A percentile compares a stretch with the other conserved stretches of the same genome.
Evolutionary conservation across 2,329 filamentous ascomycete species (phyloP).

Genomic region (Aspergillus ochraceoroseus): DNA sequence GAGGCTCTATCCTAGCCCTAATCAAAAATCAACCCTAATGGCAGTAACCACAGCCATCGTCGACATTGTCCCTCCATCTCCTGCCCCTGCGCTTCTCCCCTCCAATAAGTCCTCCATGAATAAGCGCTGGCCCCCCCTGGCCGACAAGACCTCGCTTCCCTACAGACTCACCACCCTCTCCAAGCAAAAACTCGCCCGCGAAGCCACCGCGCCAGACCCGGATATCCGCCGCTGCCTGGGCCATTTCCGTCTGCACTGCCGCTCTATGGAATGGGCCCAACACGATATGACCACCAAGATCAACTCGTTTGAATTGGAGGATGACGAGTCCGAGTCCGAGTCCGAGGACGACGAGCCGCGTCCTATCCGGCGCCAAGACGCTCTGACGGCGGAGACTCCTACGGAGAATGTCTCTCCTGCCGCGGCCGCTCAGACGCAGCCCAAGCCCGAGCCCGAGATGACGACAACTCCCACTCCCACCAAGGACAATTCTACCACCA

Average conservation of each 20-base stretch:
- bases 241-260: slow-evolving; percentile 34
- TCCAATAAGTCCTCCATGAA: slow-evolving; percentile 27
- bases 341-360: slow-evolving; percentile 6
- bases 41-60: slow-evolving; percentile 22
- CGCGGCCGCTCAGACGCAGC: not conserved
- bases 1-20: no score
- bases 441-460: slow-evolving; percentile 3
- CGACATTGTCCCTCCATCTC: slow-evolving; percentile 16
- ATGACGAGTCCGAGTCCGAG: slow-evolving; percentile 33
- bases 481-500: no score
- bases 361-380: not conserved
- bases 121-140: slow-evolving; percentile 36
- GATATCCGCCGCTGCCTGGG: slow-evolving; percentile 35
- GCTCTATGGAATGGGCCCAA: slow-evolving; percentile 34
- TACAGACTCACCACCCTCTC: slow-evolving; percentile 36
- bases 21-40: slow-evolving; percentile 24
- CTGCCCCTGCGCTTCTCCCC: slow-evolving; percentile 22
- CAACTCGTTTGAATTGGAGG: slow-evolving; percentile 36
- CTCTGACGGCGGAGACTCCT: not conserved
- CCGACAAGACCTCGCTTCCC: slow-evolving; percentile 33
- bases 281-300: slow-evolving; percentile 36
- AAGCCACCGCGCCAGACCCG: slow-evolving; percentile 35
- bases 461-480: no score
- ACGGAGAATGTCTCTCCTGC: not conserved
- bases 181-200: slow-evolving; percentile 34